Base-by-base conservation (phyloP, 305 asterid genomes). In the Fraxinus sp. region DNA sequence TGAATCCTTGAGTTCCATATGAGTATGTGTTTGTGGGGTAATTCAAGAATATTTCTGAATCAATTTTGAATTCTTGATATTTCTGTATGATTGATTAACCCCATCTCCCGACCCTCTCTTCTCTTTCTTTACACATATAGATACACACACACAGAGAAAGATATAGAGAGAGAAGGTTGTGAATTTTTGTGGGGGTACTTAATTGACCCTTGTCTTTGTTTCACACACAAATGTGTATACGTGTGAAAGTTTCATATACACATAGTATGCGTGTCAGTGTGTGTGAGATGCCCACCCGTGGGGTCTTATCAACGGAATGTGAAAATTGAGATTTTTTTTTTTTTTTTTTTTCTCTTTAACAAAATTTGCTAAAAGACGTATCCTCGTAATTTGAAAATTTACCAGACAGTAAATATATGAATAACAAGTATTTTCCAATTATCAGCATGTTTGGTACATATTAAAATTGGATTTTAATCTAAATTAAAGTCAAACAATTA, bases 1-100 rank as follows among this genome's bases (percentile, higher is more conserved):
- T 66, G 88, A 86, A 89, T 93, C 87, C 64, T 88, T 86, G 90
- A 86, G 92, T 85, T 93, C 96, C 96, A 92, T 93, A 81, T 79
- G 86, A 78, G 79, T 13, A 26, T 79, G 71, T 80, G 52, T 81
- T 84, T 85, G 89, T 84, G 87, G 89, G 87, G 86, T 85, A 81
- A 77, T 32, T 7, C 22, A 85, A 88, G 90, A 87, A 87, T 89
- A 89, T 85, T 89, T 80, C 80, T 87, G 93, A 92, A 88, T 90
- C 91, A 86, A 81, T 35, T 49, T 81, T 71, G 83, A 26, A 81
- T 80, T 78, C 41, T 70, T 87, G 88, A 85, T 90, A 78, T 81
- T 82, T 72, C 78, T 85, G 84, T 26, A 77, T 83, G 85, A 83
- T 77, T 84, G 79, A 81, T 81, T 81, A 85, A 73, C 85, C 84